Evolutionary conservation across 257 asterid genomes (phyloP).

Genomic region (Solanum pennellii): DNA sequence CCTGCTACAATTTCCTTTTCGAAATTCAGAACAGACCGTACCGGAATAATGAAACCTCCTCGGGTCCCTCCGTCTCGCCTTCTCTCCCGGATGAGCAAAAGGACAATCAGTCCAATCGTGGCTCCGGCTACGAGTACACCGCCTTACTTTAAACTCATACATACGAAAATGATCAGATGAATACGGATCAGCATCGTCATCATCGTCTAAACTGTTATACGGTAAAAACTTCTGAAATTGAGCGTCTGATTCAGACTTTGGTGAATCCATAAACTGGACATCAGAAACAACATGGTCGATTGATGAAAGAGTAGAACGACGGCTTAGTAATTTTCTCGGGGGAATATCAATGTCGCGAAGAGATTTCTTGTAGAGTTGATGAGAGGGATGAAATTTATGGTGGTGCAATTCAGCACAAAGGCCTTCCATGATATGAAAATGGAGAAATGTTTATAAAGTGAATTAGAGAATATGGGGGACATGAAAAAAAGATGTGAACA

Average conservation of each 20-base stretch:
- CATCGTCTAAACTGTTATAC: conserved; percentile 33
- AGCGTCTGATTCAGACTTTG: conserved; percentile 24
- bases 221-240: conserved; percentile 65
- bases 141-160: conserved; percentile 83
- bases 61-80: conserved; percentile 92
- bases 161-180: conserved; percentile 83
- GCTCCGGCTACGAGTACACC: conserved; percentile 85
- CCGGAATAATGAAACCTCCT: conserved; percentile 67
- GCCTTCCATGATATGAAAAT: conserved; percentile 25
- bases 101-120: conserved; percentile 99
- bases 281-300: not conserved
- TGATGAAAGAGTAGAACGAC: conserved; percentile 17
- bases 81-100: conserved; percentile 92
- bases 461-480: not conserved
- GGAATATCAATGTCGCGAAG: conserved; percentile 77
- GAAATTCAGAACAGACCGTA: conserved; percentile 67
- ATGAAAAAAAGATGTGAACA: not conserved
- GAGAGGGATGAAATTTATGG: conserved; percentile 47
- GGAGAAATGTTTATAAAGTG: no score
- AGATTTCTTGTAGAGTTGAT: conserved; percentile 60
- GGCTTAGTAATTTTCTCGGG: conserved; percentile 57
- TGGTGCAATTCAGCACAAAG: conserved; percentile 39
- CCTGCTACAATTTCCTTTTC: conserved; percentile 58
- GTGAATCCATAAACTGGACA: conserved; percentile 23
- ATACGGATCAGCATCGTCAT: conserved; percentile 58